Base-by-base conservation (phyloP, 345 rosid genomes). In the Physaria fendleri region DNA sequence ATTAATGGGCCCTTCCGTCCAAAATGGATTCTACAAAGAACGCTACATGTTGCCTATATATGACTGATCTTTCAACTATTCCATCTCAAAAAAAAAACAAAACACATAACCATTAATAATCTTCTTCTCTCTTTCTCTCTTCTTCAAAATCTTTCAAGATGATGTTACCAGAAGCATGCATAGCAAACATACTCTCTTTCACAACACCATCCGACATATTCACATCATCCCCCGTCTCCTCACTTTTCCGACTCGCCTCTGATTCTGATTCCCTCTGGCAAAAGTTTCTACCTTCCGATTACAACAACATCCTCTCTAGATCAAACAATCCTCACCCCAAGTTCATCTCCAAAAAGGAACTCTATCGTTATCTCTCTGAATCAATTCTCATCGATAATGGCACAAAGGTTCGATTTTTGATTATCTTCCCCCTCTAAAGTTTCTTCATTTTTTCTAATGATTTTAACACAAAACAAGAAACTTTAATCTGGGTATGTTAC, bases 251-350 rank as follows among this genome's bases (percentile, higher is more conserved):
- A 8, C 59, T 81, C 3, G 96, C 90, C 6, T 69, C 81, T 15
- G 82, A 79, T 2, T 88, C 88, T 7, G 92, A 84, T 56, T 4
- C 52, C 9, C 71, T 78, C 5, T 88, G 98, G 96, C 77, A 72
- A 23, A 81, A 38, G 27, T 82, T 91, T 44, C 42, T 83, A 69
- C 95, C 96, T 0, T 48, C 74, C 2, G 80, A 73, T 39, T 72
- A 71, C 62, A 40, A 0, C 2, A 61, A 46, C 9, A 33, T 82
- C 1, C 35, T 83, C 45, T 55, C 81, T 29, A 64, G 22, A 15
- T 68, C 72, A 8, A 50, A 22, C 13, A 33, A 43, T 42, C 56
- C 11, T 4, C 67, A 58, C 27, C 23, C 33, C 1, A 27, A 16
- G 5, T 77, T 77, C 64, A 73, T 82, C 11, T 79, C 95, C 17